Conservation (phyloP, 1,139 yeast genomes). For the Kodamaea sp. region DNA sequence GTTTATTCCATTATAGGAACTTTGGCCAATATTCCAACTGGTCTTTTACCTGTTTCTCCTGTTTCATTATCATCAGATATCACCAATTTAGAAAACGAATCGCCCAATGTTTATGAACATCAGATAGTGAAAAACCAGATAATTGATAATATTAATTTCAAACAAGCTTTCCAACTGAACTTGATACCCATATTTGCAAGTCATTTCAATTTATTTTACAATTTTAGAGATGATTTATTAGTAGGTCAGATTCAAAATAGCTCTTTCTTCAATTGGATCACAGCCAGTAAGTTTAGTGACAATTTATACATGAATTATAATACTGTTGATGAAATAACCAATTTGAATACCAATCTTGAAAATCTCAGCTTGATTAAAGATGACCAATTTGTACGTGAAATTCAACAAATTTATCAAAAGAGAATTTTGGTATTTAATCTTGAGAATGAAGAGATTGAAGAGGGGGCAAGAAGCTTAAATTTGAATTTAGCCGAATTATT, state of each 20-base stretch:
- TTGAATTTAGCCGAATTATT: constrained; percentile 23
- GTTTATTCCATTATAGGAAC: constrained; percentile 25
- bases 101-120: constrained; percentile 23
- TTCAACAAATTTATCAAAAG: constrained; percentile 17
- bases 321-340: constrained; percentile 20
- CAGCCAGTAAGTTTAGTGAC: constrained; percentile 28
- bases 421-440: constrained; percentile 10
- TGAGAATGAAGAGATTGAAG: constrained; percentile 1
- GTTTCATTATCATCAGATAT: constrained; percentile 25
- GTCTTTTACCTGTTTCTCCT: constrained; percentile 19
- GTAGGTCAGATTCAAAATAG: constrained; percentile 24
- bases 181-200: constrained; percentile 26
- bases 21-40: constrained; percentile 23
- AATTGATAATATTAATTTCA: constrained; percentile 13
- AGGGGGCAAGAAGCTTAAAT: constrained; percentile 11
- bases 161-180: constrained; percentile 18
- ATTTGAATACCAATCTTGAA: constrained; percentile 14
- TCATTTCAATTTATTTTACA: constrained; percentile 29
- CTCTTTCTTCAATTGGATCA: constrained; percentile 42
- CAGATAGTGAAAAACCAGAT: constrained; percentile 12
- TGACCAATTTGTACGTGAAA: constrained; percentile 22
- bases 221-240: constrained; percentile 31
- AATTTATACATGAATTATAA: constrained; percentile 24
- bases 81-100: constrained; percentile 20
- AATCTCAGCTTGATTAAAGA: constrained; percentile 10